Evolutionary conservation across 345 rosid genomes (phyloP).

Genomic region (Eucalyptus decipiens): DNA sequence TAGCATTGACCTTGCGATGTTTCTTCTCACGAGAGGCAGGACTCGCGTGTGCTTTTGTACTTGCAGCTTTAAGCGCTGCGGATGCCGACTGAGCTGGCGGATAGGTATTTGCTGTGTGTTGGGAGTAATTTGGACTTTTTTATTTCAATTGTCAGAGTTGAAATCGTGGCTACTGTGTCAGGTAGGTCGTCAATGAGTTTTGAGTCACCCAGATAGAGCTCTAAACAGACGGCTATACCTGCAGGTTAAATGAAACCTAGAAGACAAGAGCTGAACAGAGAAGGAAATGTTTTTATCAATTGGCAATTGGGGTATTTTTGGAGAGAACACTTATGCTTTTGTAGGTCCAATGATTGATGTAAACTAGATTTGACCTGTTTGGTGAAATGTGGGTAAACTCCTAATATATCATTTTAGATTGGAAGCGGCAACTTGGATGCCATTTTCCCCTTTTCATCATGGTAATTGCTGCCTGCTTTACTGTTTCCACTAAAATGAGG

Average conservation of each 20-base stretch:
- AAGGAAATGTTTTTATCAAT: not conserved
- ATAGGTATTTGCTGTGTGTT: not conserved
- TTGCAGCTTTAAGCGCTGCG: not conserved
- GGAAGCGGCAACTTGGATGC: not conserved
- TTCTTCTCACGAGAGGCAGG: not conserved
- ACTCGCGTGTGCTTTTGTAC: not conserved
- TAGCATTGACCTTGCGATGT: not conserved
- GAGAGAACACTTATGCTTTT: not conserved
- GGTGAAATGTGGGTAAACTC: not conserved
- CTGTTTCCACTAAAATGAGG: not conserved
- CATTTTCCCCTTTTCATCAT: not conserved
- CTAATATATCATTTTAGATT: not conserved
- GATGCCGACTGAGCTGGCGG: not conserved
- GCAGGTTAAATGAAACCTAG: not conserved
- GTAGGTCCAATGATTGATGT: not conserved
- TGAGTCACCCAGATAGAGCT: not conserved
- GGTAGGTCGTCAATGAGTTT: no score
- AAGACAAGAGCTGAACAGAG: not conserved
- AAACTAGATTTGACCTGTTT: not conserved
- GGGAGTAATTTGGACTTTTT: not conserved
- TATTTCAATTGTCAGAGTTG: not conserved
- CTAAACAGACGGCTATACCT: not conserved
- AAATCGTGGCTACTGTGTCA: no score
- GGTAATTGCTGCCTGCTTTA: not conserved
- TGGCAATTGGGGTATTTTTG: not conserved